Evolutionary conservation across 306 rosid genomes (phyloP).

Genomic region (Cyamopsis tetragonoloba): DNA sequence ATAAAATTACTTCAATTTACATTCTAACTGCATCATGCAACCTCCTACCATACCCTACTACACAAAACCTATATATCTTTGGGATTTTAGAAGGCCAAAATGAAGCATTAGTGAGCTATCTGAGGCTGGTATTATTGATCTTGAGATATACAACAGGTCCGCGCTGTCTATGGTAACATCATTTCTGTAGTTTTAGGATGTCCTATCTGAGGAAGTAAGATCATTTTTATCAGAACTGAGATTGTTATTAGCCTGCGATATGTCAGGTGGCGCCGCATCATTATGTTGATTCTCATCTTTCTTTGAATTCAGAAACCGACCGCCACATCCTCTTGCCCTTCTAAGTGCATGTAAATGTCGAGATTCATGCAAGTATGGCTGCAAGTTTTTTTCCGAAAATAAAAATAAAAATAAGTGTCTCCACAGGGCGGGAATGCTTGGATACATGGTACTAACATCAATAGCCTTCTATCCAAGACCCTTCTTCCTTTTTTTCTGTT

Average conservation of each 20-base stretch:
- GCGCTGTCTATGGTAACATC: not conserved
- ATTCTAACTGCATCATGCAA: conserved; percentile 31
- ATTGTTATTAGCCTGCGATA: conserved; percentile 49
- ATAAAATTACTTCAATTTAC: conserved; percentile 18
- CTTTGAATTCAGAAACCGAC: conserved; percentile 64
- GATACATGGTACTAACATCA: not conserved
- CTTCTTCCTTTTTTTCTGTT: not conserved
- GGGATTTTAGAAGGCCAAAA: conserved; percentile 30
- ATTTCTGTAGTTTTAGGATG: conserved; percentile 27
- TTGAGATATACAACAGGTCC: conserved; percentile 7
- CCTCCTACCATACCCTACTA: conserved; percentile 43
- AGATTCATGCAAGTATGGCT: conserved; percentile 83
- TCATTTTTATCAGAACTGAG: conserved; percentile 52
- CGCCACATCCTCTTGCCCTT: conserved; percentile 77
- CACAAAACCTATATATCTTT: conserved; percentile 51
- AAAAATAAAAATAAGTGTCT: conserved; percentile 1
- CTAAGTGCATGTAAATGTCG: conserved; percentile 67
- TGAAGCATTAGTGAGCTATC: conserved; percentile 32
- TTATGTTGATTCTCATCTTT: conserved; percentile 46
- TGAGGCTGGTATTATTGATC: conserved; percentile 22
- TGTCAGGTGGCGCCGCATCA: conserved; percentile 41
- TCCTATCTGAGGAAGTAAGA: conserved; percentile 42
- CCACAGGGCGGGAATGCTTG: not conserved
- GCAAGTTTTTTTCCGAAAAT: conserved; percentile 37
- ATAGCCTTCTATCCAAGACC: no score